Conservation (phyloP, 2,329 filamentous ascomycete species). For the Calonectria hawksworthii region DNA sequence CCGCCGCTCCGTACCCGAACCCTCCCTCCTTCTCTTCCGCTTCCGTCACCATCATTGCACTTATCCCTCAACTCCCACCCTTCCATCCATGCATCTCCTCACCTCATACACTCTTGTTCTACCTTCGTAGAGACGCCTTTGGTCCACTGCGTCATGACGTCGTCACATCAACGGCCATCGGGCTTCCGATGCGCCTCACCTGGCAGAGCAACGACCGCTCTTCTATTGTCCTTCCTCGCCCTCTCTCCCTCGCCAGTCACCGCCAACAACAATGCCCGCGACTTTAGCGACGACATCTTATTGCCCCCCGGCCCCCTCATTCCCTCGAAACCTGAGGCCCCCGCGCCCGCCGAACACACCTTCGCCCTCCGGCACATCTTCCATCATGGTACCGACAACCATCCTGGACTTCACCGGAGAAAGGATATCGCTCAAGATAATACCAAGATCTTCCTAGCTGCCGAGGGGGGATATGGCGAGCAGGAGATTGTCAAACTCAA, state of each 20-base stretch:
- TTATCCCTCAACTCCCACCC: conserved; percentile 3
- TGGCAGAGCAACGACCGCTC: conserved; percentile 72
- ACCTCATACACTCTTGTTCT: conserved; percentile 12
- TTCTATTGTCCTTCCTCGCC: conserved; percentile 78
- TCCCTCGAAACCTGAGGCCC: conserved; percentile 59
- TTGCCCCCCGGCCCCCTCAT: conserved; percentile 57
- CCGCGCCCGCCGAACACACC: conserved; percentile 66
- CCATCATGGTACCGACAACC: conserved; percentile 87
- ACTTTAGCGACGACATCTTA: conserved; percentile 58
- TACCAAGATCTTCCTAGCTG: conserved; percentile 69
- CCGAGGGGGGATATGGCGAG: conserved; percentile 69
- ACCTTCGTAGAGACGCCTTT: conserved; percentile 19
- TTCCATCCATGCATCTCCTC: background rate
- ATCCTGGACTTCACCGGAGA: conserved; percentile 83
- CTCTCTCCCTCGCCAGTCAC: conserved; percentile 62
- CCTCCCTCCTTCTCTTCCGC: conserved; percentile 21
- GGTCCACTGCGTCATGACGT: conserved; percentile 39
- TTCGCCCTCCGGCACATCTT: conserved; percentile 89
- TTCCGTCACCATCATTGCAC: conserved; percentile 26
- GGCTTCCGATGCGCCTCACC: conserved; percentile 65
- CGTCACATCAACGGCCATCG: conserved; percentile 31
- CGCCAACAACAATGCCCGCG: conserved; percentile 51
- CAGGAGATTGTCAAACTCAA: conserved; percentile 67
- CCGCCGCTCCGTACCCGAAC: conserved; percentile 31
- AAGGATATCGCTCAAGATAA: conserved; percentile 76